Base-by-base conservation (phyloP, 2,329 filamentous ascomycete genomes). In the Colletotrichum sojae region DNA sequence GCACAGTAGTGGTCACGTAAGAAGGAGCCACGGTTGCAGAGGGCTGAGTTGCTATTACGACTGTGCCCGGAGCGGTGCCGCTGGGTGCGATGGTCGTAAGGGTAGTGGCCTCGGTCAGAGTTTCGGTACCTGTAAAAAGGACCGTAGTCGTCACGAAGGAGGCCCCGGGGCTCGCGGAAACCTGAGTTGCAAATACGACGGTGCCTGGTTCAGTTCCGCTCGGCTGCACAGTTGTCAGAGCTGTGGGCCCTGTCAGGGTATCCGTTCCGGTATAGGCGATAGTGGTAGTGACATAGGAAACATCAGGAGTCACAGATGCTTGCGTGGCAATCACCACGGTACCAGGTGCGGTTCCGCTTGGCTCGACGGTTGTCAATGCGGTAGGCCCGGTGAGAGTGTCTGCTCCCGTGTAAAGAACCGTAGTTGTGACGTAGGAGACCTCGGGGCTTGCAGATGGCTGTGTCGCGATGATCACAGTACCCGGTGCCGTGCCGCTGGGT, bases 21-120 rank as follows among this genome's bases (percentile, higher is more conserved):
- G 31, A 52, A 9, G 20, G 15, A 15, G 36, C 36, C 12, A 16
- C 12, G 3, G 2, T 18, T 8, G 36, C 49, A 36, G 56, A 59
- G 6, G 43, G 57, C 6, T 46, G 31, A 9, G 43, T 64, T n/a
- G 53, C 63, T 52, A 20, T 16, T 40, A 51, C 48, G 2, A 71
- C 31, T 4, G 71, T 72, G 1, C 64, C 68, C 18, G 62, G 54
- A 8, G n/a, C 51, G 8, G 57, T 68, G 4, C 68, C 68, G 13
- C 43, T 57, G 3, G 58, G 56, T 9, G 54, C 20, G 6, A 71
- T 60, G 15, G 63, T 71, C 3, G 54, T 53, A 6, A 69, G 52
- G 1, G 55, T 48, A 3, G 48, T 54, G 4, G 53, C 45, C 3
- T 25, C 53, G 1, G 69, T 59, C 10, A 53, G 18, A 2, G 8